Evolutionary conservation across 306 rosid species (phyloP), one percentile per base, ranked within the genome.

Genomic region (Fagus crenata): DNA sequence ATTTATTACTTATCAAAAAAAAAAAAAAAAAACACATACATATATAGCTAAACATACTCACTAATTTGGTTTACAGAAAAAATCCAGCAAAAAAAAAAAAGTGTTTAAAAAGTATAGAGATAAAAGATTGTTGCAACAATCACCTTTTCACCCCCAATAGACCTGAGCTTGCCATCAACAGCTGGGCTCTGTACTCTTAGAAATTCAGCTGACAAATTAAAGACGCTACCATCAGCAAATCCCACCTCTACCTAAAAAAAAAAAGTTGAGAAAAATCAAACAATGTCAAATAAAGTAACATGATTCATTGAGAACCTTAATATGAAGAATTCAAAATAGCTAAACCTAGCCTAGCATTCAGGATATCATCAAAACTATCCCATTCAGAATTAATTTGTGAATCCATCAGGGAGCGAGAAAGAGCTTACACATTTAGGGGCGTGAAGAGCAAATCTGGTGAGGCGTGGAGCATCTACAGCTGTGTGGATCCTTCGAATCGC

Each of bases 101-200:
- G 17, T 3, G 6, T 1, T 6, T 65, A 51, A 73, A 71, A 18
- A 54, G 64, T 42, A 31, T 2, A 71, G 42, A 81, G 71, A 58
- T 36, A 55, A 54, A 60, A 69, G 8, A 41, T 51, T 53, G 64
- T 36, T 70, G 55, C 51, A 51, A 42, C 63, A 32, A 71, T 60
- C 83, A 93, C 98, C 98, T 93, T 93, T 81, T 91, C 92, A 51
- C 96, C 96, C 15, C 90, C 90, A 60, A 93, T 86, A 71, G 97
- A 86, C 84, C 91, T 89, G 55, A 91, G 12, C 84, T 90, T 93
- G 72, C 89, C 91, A 84, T 93, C 96, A 85, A 80, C 97, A 60
- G 98, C 97, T 15, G 96, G 98, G 76, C 98, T 93, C 59, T 81
- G 76, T 46, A 91, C 77, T 89, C 98, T 89, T 55, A 93, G 87